Evolutionary conservation across 352 stramenopile species (phyloP), one percentile per base, ranked within the genome.

Genomic region (Phytophthora idaei): DNA sequence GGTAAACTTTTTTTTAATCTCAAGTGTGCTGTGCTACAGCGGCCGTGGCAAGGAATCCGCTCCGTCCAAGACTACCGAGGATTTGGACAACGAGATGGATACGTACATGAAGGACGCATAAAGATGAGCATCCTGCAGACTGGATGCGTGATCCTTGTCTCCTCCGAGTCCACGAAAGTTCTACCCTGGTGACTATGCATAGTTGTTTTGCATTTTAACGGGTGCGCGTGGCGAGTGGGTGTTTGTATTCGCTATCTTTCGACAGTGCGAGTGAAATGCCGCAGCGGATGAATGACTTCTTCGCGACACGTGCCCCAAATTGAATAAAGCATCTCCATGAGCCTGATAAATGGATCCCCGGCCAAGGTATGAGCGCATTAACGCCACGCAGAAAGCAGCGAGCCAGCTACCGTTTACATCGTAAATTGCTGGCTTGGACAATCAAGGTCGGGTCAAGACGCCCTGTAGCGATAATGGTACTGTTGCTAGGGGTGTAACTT

Each of bases 31-130:
- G 36, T 61, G 29, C 42, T 49, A 31, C 5, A 69, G 58, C 54
- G 70, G 73, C 32, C 80, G 81, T 68, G 74, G 67, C 39, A 77
- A 67, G 44, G 71, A 78, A 34, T 37, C 50, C 10, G 69, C 68
- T 57, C 64, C 69, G 21, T 69, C 79, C 31, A 90, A 88, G 70
- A 80, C 76, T 36, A 62, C 62, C 10, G 75, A 85, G 54, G 85
- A 94, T 3, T 64, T 94, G 66, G 83, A 94, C 74, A 90, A 92
- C 61, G 85, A 94, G 73, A 94, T 94, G 86, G 86, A 94, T 66
- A 90, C 83, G 51, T 94, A 94, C 81, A 91, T 93, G 85, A 93
- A 90, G 59, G 83, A 92, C 62, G 71, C 81, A 63, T 90, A 89
- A 80, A 73, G 50, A 62, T 47, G 47, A 61, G 45, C 44, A 53